Evolutionary conservation across 306 rosid genomes (phyloP).

Genomic region (Myrica gale): DNA sequence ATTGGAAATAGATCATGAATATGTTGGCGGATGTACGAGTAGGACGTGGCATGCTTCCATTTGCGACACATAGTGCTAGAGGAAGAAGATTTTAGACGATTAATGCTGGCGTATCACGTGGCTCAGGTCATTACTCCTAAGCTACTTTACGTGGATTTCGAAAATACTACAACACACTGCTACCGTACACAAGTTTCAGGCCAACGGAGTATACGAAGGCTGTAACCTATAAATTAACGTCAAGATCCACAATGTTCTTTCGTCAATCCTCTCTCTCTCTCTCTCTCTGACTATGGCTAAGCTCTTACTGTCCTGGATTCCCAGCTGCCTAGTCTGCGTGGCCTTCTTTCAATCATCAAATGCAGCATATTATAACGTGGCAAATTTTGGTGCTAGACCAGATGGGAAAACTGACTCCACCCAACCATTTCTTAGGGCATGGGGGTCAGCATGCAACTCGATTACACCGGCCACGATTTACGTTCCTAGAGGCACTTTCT

Average conservation of each 20-base stretch:
- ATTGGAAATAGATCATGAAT: no score
- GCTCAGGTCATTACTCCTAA: background rate
- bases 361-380: slow-evolving; percentile 24
- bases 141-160: background rate
- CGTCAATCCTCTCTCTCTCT: background rate
- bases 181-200: background rate
- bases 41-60: background rate
- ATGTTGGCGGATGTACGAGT: background rate
- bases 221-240: background rate
- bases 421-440: slow-evolving; percentile 27
- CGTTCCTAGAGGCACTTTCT: slow-evolving; percentile 28
- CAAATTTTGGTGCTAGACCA: slow-evolving; percentile 27
- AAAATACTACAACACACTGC: background rate
- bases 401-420: slow-evolving; percentile 25
- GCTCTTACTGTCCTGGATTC: background rate
- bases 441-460: slow-evolving; percentile 20
- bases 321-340: background rate
- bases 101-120: background rate
- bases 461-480: slow-evolving; percentile 12
- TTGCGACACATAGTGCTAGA: background rate
- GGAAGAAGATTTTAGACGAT: background rate
- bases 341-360: background rate
- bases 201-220: background rate
- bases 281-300: background rate
- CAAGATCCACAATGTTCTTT: background rate